These are phyloP conservation scores for Vitellaria paradoxa DNA, from an alignment of 179 eudicot genomes.

Conservation along the genomic window DNA sequence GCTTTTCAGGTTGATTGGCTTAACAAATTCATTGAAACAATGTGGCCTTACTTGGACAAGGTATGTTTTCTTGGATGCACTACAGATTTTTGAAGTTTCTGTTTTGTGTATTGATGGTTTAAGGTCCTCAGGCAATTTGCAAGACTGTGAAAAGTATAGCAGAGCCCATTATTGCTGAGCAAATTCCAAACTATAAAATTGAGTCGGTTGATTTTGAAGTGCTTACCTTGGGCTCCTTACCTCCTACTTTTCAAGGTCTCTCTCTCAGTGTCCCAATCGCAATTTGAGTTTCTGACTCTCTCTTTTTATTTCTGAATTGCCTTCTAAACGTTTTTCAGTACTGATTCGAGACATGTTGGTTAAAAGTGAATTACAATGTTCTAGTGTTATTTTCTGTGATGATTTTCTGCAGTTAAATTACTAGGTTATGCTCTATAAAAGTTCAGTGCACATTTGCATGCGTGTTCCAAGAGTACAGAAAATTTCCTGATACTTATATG, in stretches of 20 bases:
- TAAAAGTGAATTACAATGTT: neutral
- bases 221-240: conserved; percentile 44
- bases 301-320: neutral
- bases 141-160: conserved; percentile 72
- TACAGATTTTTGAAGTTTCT: neutral
- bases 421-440: too few species aligned
- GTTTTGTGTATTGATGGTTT: conserved; percentile 14
- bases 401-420: neutral
- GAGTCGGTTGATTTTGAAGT: conserved; percentile 50
- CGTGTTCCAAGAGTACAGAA: too few species aligned
- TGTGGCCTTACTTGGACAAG: conserved; percentile 99
- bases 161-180: conserved; percentile 81
- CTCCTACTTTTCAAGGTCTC: conserved; percentile 52
- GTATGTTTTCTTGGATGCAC: conserved; percentile 32
- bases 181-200: conserved; percentile 85
- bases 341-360: neutral
- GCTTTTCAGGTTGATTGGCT: conserved; percentile 84
- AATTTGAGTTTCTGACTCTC: neutral
- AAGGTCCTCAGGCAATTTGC: conserved; percentile 60
- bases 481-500: too few species aligned
- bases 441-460: too few species aligned
- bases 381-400: neutral
- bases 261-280: neutral
- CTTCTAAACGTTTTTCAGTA: neutral
- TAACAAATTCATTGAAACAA: conserved; percentile 68